A percentile compares a stretch with the other conserved stretches of the same genome.
Evolutionary conservation across 306 rosid genomes (phyloP).

Genomic region (Hippophae rhamnoides): DNA sequence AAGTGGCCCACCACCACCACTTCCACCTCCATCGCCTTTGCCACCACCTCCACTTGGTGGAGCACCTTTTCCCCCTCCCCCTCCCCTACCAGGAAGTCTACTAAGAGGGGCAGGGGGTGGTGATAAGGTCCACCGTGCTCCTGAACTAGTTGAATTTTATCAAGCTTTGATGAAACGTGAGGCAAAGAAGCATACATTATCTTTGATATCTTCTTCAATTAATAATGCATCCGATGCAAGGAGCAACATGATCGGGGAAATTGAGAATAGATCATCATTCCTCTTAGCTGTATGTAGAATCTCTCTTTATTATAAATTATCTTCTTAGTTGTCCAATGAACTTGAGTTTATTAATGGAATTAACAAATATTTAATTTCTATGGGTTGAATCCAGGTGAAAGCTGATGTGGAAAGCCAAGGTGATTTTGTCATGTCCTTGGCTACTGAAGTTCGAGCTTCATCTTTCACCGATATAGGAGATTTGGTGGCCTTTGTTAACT

Average conservation of each 20-base stretch:
- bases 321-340: slow-evolving; percentile 3
- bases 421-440: slow-evolving; percentile 83
- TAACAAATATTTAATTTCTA: background rate
- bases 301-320: slow-evolving; percentile 1
- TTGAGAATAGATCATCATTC: slow-evolving; percentile 83
- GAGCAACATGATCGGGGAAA: slow-evolving; percentile 97
- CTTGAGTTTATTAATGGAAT: background rate
- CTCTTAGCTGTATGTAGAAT: slow-evolving; percentile 70
- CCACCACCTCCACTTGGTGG: slow-evolving; percentile 45
- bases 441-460: slow-evolving; percentile 85
- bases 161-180: slow-evolving; percentile 93
- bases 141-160: slow-evolving; percentile 81
- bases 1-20: slow-evolving; percentile 53
- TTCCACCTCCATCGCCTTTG: slow-evolving; percentile 28
- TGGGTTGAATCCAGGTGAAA: slow-evolving; percentile 46
- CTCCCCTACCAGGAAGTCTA: slow-evolving; percentile 82
- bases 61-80: slow-evolving; percentile 72
- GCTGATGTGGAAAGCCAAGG: slow-evolving; percentile 97
- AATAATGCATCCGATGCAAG: slow-evolving; percentile 62
- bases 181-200: slow-evolving; percentile 77
- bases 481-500: slow-evolving; percentile 83
- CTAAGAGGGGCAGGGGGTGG: slow-evolving; percentile 51
- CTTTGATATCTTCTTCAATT: slow-evolving; percentile 51
- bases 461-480: slow-evolving; percentile 66
- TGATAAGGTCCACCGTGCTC: slow-evolving; percentile 86